Evolutionary conservation across 306 rosid genomes (phyloP).

Genomic region (Medicago lupulina): DNA sequence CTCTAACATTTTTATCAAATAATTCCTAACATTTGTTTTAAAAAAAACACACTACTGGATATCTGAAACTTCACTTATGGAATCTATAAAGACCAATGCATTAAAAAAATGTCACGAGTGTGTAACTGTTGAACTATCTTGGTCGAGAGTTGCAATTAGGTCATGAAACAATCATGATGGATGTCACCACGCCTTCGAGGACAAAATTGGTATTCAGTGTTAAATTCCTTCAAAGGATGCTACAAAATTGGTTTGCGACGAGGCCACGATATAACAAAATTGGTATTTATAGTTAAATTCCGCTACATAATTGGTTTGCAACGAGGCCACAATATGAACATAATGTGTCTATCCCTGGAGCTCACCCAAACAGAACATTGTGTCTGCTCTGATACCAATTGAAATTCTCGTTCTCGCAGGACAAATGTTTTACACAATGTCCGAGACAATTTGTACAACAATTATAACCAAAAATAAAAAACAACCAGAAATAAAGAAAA

Average conservation of each 20-base stretch:
- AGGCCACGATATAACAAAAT: slow-evolving; percentile 1
- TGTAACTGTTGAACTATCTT: background rate
- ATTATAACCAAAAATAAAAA: too few relatives aligned
- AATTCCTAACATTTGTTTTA: slow-evolving; percentile 26
- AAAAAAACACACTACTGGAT: background rate
- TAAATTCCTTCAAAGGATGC: slow-evolving; percentile 3
- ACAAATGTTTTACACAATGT: too few relatives aligned
- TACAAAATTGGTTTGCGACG: background rate
- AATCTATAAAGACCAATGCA: background rate
- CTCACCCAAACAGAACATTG: too few relatives aligned
- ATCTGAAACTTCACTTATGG: slow-evolving; percentile 10
- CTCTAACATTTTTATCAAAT: slow-evolving; percentile 14
- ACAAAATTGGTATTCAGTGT: slow-evolving; percentile 29
- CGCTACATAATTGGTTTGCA: too few relatives aligned
- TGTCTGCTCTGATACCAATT: too few relatives aligned
- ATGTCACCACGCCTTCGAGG: slow-evolving; percentile 26
- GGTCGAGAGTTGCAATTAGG: background rate
- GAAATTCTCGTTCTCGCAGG: too few relatives aligned
- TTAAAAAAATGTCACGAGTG: background rate
- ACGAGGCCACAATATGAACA: too few relatives aligned
- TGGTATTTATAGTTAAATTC: too few relatives aligned
- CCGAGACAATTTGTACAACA: too few relatives aligned
- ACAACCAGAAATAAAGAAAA: too few relatives aligned
- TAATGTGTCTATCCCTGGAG: too few relatives aligned
- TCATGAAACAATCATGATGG: slow-evolving; percentile 12